Conservation (phyloP, 768 basidiomycete genomes). For the Boletus vinaceobasis region DNA sequence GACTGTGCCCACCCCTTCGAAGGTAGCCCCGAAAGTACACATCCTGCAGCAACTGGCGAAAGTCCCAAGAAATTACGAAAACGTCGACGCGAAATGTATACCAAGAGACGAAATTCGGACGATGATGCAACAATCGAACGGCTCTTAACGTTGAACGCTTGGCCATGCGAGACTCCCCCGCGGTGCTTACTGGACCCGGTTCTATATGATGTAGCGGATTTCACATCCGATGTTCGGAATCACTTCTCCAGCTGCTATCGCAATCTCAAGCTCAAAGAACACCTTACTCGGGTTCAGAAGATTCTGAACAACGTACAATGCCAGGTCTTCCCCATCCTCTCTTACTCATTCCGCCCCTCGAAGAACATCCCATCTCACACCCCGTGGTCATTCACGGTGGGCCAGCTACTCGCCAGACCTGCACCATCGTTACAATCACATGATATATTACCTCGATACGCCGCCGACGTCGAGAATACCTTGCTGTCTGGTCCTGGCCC, state of each 20-base stretch:
- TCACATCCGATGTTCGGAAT: not conserved
- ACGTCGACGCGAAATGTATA: conserved; percentile 9
- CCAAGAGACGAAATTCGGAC: conserved; percentile 6
- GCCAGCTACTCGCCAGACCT: conserved; percentile 6
- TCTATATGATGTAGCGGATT: conserved; percentile 1
- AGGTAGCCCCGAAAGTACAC: conserved; percentile 10
- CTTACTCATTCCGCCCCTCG: conserved; percentile 7
- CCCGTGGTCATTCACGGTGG: not conserved
- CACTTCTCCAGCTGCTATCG: conserved; percentile 18
- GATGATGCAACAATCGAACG: not conserved
- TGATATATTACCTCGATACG: not conserved
- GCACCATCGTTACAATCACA: not conserved
- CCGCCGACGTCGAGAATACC: not conserved
- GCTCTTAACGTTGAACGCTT: conserved; percentile 10
- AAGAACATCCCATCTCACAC: not conserved
- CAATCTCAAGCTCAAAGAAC: conserved; percentile 14
- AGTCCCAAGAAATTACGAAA: not conserved
- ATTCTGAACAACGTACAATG: not conserved
- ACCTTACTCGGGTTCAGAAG: conserved; percentile 9
- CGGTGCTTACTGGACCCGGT: not conserved
- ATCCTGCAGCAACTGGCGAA: not conserved
- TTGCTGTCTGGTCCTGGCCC: not conserved
- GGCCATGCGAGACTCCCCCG: conserved; percentile 21
- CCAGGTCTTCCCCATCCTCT: not conserved
- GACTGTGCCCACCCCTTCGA: not conserved